Base-by-base conservation (phyloP, 495 filamentous ascomycete genomes). In the Aspergillus avenaceus region DNA sequence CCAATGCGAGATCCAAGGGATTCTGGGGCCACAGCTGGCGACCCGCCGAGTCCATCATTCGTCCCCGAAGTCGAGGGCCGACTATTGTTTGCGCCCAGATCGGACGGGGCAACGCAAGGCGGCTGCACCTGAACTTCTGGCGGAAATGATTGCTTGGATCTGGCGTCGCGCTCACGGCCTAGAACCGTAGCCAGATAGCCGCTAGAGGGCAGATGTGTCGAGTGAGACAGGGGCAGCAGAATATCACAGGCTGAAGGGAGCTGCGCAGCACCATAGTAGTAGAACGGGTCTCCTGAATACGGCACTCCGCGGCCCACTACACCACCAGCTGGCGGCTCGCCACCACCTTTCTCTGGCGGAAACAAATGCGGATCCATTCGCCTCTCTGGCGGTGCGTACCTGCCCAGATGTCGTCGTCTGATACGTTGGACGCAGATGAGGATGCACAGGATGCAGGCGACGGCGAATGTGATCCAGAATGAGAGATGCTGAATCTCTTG, bases 171-270 rank as follows among this genome's bases (percentile, higher is more conserved):
- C 36, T 58, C 59, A 9, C 51, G 53, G 38, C 47, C 40, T 24
- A 62, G 27, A 22, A 54, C 41, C n/a, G 55, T 44, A 12, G 53
- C 55, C 22, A 61, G 41, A 42, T 60, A 56, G 49, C 60, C 56
- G 54, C 60, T 59, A 2, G 56, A 50, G 18, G 70, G 70, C 45
- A 70, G 57, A 13, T 48, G 41, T n/a, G 60, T 58, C 31, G 49
- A 45, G 22, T 62, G 59, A 16, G 70, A 73, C 31, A 72, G 50
- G 31, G 70, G 68, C 45, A 56, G 58, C 29, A 73, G 45, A 28
- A 72, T 58, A 59, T 71, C 67, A 44, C 61, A 64, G n/a, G 70
- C 67, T 12, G 70, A 67, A 37, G 58, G 41, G 42, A 52, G 22
- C 25, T 41, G 21, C 45, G 55, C 23, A 46, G 44, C 40, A 29